phyloP scores from a whole-genome alignment of 2,329 filamentous ascomycete species.

The Setomelanomma holmii region DNA sequence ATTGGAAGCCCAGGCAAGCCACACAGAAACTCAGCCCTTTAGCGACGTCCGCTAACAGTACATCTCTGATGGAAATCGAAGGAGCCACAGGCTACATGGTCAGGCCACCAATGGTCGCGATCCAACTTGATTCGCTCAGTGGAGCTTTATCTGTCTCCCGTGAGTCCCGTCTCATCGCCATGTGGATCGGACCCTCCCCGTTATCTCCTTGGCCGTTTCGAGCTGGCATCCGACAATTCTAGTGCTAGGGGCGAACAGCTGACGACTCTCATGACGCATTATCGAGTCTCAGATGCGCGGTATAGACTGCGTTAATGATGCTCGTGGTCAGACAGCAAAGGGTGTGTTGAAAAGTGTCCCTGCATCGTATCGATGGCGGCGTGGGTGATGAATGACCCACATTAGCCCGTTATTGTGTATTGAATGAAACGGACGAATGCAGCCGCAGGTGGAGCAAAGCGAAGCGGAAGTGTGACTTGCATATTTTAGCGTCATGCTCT shows the following conservation, averaged over 20 bases:
- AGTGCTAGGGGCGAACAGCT: slow-evolving; percentile 17
- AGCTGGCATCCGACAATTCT: slow-evolving; percentile 17
- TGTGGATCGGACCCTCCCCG: slow-evolving; percentile 29
- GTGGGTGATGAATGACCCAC: slow-evolving; percentile 22
- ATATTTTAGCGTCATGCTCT: slow-evolving; percentile 40
- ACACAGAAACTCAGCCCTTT: too few relatives aligned
- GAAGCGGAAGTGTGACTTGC: slow-evolving; percentile 45
- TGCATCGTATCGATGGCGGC: slow-evolving; percentile 30
- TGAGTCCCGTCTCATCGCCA: slow-evolving; percentile 19
- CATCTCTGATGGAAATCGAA: background rate
- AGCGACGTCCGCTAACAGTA: too few relatives aligned
- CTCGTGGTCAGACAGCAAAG: slow-evolving; percentile 18
- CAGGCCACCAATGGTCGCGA: slow-evolving; percentile 3
- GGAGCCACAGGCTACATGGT: background rate
- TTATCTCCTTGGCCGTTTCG: slow-evolving; percentile 25
- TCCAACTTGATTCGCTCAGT: slow-evolving; percentile 27
- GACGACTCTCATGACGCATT: slow-evolving; percentile 25
- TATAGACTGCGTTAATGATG: slow-evolving; percentile 12
- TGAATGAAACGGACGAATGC: slow-evolving; percentile 24
- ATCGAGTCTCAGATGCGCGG: slow-evolving; percentile 3
- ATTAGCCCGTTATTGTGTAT: slow-evolving; percentile 37
- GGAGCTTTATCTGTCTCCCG: slow-evolving; percentile 15
- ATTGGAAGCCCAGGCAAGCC: background rate
- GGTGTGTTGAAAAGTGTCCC: slow-evolving; percentile 23
- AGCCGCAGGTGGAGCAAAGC: slow-evolving; percentile 32